A percentile compares a stretch with the other conserved stretches of the same genome.
These are phyloP conservation scores for Acacia crassicarpa DNA, from an alignment of 306 rosid genomes.

Conservation along the genomic window DNA sequence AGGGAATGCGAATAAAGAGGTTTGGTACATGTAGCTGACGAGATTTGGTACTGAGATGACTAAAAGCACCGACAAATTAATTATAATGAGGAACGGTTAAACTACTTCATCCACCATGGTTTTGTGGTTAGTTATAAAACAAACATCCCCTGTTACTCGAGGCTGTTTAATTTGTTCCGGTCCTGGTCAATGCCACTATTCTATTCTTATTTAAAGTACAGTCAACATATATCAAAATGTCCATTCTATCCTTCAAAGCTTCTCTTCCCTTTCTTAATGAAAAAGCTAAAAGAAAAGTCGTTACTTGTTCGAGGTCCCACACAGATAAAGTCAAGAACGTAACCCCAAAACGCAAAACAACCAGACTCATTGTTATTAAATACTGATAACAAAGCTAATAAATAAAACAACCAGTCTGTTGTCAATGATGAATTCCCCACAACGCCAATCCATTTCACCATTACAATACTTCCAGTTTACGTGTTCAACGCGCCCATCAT, in stretches of 20 bases:
- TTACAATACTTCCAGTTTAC: background rate
- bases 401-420: background rate
- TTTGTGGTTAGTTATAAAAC: background rate
- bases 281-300: background rate
- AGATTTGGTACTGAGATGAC: background rate
- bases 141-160: background rate
- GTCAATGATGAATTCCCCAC: background rate
- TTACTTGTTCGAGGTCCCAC: background rate
- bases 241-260: background rate
- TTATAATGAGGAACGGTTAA: background rate
- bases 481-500: background rate
- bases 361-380: background rate
- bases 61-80: background rate
- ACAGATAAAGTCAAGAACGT: background rate
- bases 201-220: background rate
- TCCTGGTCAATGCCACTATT: background rate
- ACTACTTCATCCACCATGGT: background rate
- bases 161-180: background rate
- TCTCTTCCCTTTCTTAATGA: background rate
- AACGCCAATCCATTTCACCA: background rate
- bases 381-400: background rate
- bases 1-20: background rate
- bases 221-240: background rate
- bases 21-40: too few relatives aligned
- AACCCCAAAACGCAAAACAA: background rate